Conservation (phyloP, 495 filamentous ascomycete species). For the Ramalina intermedia region DNA sequence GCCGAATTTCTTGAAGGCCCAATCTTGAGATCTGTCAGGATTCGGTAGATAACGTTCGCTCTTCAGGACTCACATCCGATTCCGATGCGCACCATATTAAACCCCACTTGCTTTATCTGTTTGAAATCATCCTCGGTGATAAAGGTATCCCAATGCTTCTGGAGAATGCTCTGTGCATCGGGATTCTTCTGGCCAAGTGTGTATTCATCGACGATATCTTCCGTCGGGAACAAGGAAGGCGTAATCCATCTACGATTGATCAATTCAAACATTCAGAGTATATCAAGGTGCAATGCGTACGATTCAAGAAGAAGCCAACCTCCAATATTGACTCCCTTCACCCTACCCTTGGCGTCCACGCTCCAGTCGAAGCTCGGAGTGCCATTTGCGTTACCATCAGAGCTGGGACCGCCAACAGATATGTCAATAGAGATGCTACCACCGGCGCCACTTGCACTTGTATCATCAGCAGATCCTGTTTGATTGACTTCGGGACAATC, state of each 20-base stretch:
- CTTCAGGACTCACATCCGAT: slow-evolving; percentile 21
- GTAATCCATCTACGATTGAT: slow-evolving; percentile 26
- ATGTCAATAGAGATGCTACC: neutral
- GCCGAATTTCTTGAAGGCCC: slow-evolving; percentile 30
- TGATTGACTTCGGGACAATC: too few relatives aligned
- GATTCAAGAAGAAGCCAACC: slow-evolving; percentile 43
- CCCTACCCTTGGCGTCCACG: slow-evolving; percentile 20
- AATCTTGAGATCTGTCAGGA: slow-evolving; percentile 15
- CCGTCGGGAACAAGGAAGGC: slow-evolving; percentile 27
- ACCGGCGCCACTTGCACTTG: too few relatives aligned
- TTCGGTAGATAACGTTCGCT: neutral
- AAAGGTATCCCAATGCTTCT: slow-evolving; percentile 45
- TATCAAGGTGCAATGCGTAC: slow-evolving; percentile 1
- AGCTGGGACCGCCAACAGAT: neutral
- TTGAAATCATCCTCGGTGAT: slow-evolving; percentile 47
- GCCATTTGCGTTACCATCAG: neutral
- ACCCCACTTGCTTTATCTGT: slow-evolving; percentile 27
- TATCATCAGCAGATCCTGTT: too few relatives aligned
- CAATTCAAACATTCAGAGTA: neutral
- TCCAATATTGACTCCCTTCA: slow-evolving; percentile 44
- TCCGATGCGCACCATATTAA: slow-evolving; percentile 35
- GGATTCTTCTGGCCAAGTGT: slow-evolving; percentile 37
- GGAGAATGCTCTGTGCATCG: slow-evolving; percentile 31
- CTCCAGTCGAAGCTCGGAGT: slow-evolving; percentile 23
- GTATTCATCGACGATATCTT: slow-evolving; percentile 43